These are phyloP conservation scores for Kodamaea restingae DNA, from an alignment of 805 yeast species.

Conservation along the genomic window DNA sequence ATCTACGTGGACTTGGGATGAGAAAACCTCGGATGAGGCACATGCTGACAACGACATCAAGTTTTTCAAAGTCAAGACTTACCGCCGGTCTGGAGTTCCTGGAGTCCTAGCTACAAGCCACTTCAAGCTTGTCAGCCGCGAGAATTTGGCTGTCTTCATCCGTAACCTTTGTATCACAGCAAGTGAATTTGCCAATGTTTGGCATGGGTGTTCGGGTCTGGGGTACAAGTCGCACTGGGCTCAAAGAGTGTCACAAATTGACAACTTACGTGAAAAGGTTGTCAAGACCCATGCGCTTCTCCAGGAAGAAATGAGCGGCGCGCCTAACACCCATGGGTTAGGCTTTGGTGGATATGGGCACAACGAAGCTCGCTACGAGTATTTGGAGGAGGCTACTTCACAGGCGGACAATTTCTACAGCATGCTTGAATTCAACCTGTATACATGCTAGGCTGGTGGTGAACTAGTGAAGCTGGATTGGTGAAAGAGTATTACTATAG, in stretches of 20 bases:
- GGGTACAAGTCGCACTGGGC: constrained; percentile 66
- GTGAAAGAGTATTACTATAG: no score
- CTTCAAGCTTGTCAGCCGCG: constrained; percentile 62
- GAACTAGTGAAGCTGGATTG: no score
- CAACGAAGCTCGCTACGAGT: constrained; percentile 9
- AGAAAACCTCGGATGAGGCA: constrained; percentile 1
- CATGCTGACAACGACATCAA: constrained; percentile 12
- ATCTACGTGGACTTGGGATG: constrained; percentile 5
- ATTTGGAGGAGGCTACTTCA: constrained; percentile 3
- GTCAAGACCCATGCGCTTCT: constrained; percentile 23
- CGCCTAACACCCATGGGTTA: neutral
- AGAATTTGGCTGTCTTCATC: constrained; percentile 57
- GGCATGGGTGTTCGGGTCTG: constrained; percentile 47
- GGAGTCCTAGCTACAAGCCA: constrained; percentile 74
- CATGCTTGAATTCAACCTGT: constrained; percentile 28
- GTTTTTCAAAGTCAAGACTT: constrained; percentile 59
- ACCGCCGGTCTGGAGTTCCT: constrained; percentile 66
- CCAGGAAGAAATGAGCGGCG: constrained; percentile 20
- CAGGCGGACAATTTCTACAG: constrained; percentile 17
- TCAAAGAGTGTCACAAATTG: constrained; percentile 56
- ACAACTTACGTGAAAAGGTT: constrained; percentile 26
- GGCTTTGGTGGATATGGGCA: neutral
- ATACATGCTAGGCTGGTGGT: constrained; percentile 15
- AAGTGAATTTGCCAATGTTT: constrained; percentile 67
- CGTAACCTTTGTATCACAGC: constrained; percentile 65